Evolutionary conservation across 306 rosid genomes (phyloP), one percentile per base, ranked within the genome.

Genomic region (Lagenaria siceraria): DNA sequence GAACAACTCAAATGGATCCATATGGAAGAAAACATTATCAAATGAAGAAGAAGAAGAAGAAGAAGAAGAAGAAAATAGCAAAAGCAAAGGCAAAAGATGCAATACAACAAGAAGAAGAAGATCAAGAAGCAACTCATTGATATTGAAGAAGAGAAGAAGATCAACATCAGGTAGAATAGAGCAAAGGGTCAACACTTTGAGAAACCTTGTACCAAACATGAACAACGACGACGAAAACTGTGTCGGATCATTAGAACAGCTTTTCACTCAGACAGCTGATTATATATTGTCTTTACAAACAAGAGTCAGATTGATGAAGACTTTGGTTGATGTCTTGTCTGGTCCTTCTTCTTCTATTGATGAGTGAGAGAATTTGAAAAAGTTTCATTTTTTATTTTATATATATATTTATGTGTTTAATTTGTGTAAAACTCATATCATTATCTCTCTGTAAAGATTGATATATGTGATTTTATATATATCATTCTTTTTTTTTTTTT

Each of bases 121-220:
- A 10, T 8, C 27, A 36, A 27, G 63, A 54, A 60, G 80, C 87
- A 63, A 63, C 3, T 63, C 70, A 33, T 59, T 51, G 55, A 6
- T 53, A 46, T 46, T 46, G 78, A 65, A 46, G 80, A 62, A 68
- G 36, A 78, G 86, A 51, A 33, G 46, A 1, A 33, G 46, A 35
- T 25, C 74, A 4, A 72, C 69, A 35, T 74, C 70, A 31, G 85
- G 8, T 18, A 36, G 88, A 69, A 84, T 91, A 33, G 84, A 62
- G 77, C 81, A 85, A 75, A 88, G 87, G 81, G 89, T 93, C 22
- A 86, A 74, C 78, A 91, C 77, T 17, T 66, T 93, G 82, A 93
- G 88, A 89, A 87, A 66, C 14, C 92, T 91, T 42, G 43, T 91
- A 31, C 97, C 96, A 0, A 78, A 80, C 46, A 70, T 64, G 10